Evolutionary conservation across 148 eudicot genomes (phyloP).

Genomic region (Rheum nobile): DNA sequence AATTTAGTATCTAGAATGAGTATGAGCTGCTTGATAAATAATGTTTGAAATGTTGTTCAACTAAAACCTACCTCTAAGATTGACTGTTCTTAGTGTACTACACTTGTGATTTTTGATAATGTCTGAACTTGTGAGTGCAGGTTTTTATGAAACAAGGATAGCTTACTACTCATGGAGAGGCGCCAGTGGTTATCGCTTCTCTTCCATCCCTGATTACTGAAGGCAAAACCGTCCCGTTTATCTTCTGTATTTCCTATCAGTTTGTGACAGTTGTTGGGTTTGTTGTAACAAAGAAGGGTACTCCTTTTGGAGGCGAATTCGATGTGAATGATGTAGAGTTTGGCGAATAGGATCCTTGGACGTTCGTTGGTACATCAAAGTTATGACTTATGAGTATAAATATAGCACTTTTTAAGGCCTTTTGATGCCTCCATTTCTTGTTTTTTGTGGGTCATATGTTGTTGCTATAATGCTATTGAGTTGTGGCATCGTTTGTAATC

Average conservation of each 20-base stretch:
- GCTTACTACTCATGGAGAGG: slow-evolving; percentile 99
- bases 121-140: slow-evolving; percentile 30
- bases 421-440: too few relatives aligned
- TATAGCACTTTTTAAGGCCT: too few relatives aligned
- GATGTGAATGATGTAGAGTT: not conserved
- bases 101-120: not conserved
- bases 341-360: not conserved
- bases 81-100: not conserved
- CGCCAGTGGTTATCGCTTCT: slow-evolving; percentile 75
- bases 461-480: too few relatives aligned
- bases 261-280: not conserved
- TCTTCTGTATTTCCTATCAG: not conserved
- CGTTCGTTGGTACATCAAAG: not conserved
- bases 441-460: too few relatives aligned
- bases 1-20: too few relatives aligned
- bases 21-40: too few relatives aligned
- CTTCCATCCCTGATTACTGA: slow-evolving; percentile 81
- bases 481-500: too few relatives aligned
- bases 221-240: not conserved
- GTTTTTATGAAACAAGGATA: slow-evolving; percentile 85
- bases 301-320: not conserved
- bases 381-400: too few relatives aligned
- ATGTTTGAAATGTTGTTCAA: too few relatives aligned
- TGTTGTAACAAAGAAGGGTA: not conserved
- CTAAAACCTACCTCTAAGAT: not conserved